Evolutionary conservation across 2,329 filamentous ascomycete genomes (phyloP).

Genomic region (Apiospora aurea): DNA sequence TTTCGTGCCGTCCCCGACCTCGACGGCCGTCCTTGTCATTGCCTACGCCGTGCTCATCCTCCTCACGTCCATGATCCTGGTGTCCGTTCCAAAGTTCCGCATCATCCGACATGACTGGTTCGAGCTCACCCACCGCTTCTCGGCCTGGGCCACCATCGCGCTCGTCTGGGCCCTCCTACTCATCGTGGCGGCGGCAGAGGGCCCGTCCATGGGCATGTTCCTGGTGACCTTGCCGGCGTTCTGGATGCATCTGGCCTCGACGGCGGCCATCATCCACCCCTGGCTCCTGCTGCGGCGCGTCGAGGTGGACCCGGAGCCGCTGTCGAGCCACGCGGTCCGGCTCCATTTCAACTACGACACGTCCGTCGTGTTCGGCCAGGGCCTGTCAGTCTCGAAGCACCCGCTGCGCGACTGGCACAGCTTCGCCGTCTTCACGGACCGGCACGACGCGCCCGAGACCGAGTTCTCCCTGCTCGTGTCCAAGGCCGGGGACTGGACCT

Average conservation of each 20-base stretch:
- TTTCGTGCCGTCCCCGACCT: neutral
- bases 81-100: slow-evolving; percentile 60
- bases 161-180: slow-evolving; percentile 52
- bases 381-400: slow-evolving; percentile 58
- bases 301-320: slow-evolving; percentile 58
- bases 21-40: neutral
- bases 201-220: slow-evolving; percentile 36
- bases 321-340: slow-evolving; percentile 67
- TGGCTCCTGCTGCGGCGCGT: slow-evolving; percentile 69
- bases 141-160: slow-evolving; percentile 59
- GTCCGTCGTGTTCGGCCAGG: slow-evolving; percentile 54
- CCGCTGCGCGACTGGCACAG: slow-evolving; percentile 67
- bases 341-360: slow-evolving; percentile 64
- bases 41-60: slow-evolving; percentile 56
- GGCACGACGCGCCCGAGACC: slow-evolving; percentile 35
- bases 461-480: slow-evolving; percentile 66
- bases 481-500: slow-evolving; percentile 71
- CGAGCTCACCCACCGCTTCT: slow-evolving; percentile 64
- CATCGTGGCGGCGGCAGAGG: slow-evolving; percentile 42
- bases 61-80: slow-evolving; percentile 55
- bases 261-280: slow-evolving; percentile 63
- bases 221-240: slow-evolving; percentile 53
- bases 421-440: slow-evolving; percentile 66
- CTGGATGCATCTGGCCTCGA: slow-evolving; percentile 66
- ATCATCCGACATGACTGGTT: slow-evolving; percentile 60